Conservation (phyloP, 352 stramenopile genomes). For the Phytophthora sojae region DNA sequence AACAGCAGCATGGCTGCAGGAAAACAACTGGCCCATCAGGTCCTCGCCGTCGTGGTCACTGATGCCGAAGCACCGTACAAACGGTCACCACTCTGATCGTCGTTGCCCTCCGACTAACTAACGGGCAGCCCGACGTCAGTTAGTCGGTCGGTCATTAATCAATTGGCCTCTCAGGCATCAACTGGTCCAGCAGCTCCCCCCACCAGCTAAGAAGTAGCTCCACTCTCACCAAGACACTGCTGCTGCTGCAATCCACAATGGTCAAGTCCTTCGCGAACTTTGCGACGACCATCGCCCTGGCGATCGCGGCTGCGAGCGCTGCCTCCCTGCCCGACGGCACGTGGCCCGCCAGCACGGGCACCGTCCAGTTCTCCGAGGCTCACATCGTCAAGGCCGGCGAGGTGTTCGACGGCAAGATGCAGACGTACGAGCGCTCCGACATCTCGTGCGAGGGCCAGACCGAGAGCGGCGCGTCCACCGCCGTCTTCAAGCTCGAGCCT, state of each 20-base stretch:
- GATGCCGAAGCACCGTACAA: conserved; percentile 2
- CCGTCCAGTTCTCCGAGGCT: conserved; percentile 23
- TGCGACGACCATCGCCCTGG: conserved; percentile 8
- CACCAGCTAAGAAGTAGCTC: not conserved
- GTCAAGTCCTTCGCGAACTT: conserved; percentile 7
- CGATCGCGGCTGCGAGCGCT: conserved; percentile 8
- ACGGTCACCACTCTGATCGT: conserved; percentile 16
- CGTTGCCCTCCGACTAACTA: not conserved
- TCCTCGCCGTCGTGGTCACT: conserved; percentile 5
- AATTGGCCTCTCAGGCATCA: conserved; percentile 12
- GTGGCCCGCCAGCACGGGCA: conserved; percentile 20
- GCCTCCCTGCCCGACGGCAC: conserved; percentile 24
- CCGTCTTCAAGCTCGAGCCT: not conserved
- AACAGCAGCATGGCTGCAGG: conserved; percentile 16
- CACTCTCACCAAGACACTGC: conserved; percentile 13
- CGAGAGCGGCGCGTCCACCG: not conserved
- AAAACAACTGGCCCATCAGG: conserved; percentile 23
- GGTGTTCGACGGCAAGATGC: conserved; percentile 28
- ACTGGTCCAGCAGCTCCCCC: not conserved
- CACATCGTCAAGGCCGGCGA: conserved; percentile 43
- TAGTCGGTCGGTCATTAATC: conserved; percentile 19
- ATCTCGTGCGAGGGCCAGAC: not conserved
- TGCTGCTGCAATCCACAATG: conserved; percentile 13
- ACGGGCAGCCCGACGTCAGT: not conserved
- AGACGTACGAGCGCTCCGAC: not conserved